Base-by-base conservation (phyloP, 345 rosid genomes). In the Citrus maxima region DNA sequence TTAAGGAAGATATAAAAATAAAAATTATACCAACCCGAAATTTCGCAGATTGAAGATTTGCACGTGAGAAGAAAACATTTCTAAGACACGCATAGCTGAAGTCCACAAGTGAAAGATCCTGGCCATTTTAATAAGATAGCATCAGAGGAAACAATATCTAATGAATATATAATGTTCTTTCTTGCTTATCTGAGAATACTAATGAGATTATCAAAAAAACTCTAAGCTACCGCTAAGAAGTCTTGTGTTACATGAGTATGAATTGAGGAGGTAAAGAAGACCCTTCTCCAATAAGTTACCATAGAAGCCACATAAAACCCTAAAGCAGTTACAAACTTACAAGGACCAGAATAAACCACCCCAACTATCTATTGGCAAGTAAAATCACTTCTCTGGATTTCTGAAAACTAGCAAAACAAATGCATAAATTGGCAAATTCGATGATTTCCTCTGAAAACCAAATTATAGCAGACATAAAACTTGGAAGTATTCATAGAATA, bases 21-120 rank as follows among this genome's bases (percentile, higher is more conserved):
- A 77, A 18, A 70, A 40, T 14, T 21, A 70, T 46, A 73, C 88
- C 59, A 80, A 95, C 99, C 92, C 90, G 89, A 65, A 95, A 93
- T 80, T 93, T 93, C 64, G 96, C 98, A 80, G 84, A 83, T 0
- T 91, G 99, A 69, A 95, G 98, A 77, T 93, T 89, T 77, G 99
- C 96, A 67, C 96, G 95, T 21, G 97, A 92, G 88, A 95, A 93
- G 86, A 93, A 89, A 56, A 92, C 98, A 85, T 86, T 93, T 85
- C 87, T 92, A 54, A 95, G 93, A 82, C 90, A 78, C 1, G 95
- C 98, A 87, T 82, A 90, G 90, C 98, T 93, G 88, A 93, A 95
- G 85, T 95, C 98, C 68, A 92, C 97, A 78, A 5, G 72, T 62
- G 92, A 92, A 65, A 95, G 91, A 78, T 95, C 99, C 98, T 93